phyloP scores from a whole-genome alignment of 306 rosid genomes.

The Castanospermum australe region DNA sequence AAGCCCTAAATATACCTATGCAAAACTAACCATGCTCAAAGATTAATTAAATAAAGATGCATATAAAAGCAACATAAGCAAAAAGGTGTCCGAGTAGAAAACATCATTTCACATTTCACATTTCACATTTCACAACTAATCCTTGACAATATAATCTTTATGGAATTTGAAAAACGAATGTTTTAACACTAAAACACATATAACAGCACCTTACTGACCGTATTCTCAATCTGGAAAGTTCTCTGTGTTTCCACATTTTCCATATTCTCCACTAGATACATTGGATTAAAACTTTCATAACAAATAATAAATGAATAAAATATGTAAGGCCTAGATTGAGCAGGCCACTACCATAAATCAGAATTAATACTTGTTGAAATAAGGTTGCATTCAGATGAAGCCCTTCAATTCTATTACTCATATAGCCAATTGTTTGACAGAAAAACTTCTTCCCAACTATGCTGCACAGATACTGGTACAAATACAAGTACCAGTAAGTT shows the following conservation, averaged over 20 bases:
- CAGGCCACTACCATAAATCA: not conserved
- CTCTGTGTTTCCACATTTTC: not conserved
- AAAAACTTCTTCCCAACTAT: too few species aligned
- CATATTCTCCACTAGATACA: not conserved
- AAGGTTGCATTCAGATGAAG: not conserved
- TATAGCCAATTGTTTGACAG: not conserved
- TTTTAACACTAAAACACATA: too few species aligned
- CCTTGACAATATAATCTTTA: not conserved
- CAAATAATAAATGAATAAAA: not conserved
- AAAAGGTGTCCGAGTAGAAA: not conserved
- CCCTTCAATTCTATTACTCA: not conserved
- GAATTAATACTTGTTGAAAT: too few species aligned
- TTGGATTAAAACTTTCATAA: not conserved
- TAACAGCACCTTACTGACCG: too few species aligned
- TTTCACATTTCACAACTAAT: not conserved
- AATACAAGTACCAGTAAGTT: too few species aligned
- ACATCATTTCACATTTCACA: not conserved
- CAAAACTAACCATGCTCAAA: not conserved
- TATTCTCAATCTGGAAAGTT: too few species aligned
- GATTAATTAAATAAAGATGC: not conserved
- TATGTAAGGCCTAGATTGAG: not conserved
- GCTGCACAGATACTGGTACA: too few species aligned
- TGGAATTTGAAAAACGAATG: not conserved
- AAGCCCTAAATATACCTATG: not conserved
- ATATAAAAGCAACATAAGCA: not conserved